Evolutionary conservation across 345 rosid genomes (phyloP), one percentile per base, ranked within the genome.

Genomic region (Populus davidiana): DNA sequence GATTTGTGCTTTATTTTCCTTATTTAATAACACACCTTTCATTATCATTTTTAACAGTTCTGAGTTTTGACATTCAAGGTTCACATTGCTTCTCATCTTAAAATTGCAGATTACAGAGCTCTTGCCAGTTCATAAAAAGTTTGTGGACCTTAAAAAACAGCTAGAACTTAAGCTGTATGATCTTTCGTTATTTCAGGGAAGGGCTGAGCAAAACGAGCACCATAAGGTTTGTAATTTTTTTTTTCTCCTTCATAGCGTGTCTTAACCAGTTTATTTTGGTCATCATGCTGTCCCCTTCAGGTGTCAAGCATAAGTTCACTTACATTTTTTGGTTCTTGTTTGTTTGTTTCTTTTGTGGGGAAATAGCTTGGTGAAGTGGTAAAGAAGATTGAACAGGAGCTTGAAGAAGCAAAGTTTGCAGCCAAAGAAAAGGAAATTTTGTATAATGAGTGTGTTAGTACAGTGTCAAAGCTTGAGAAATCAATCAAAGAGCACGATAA

Each of bases 151-250:
- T 54, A 88, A 88, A 80, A 81, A 93, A 67, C 95, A 92, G 87
- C 69, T 96, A 80, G 98, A 96, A 82, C 91, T 96, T 41, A 92
- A 93, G 80, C 86, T 82, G 61, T 94, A 96, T 84, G 98, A 96
- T 67, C 89, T 96, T 72, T 92, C 97, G 75, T 83, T 96, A 74
- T 96, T 96, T 81, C 86, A 93, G 77, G 89, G 89, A 82, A 89
- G 97, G 80, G 97, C 95, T 68, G 95, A 96, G 87, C 96, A 96
- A 85, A 96, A 96, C 86, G 98, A 92, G 86, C 97, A 92, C 84
- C 98, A 93, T 76, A 93, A 93, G 99, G 99, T 96, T 82, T 72
- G 47, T 29, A 4, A 18, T 9, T 44, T 75, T 18, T 44, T 23
- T 23, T 66, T 3, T 71, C 50, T 69, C 72, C 74, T 29, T 72